Evolutionary conservation across 2,329 filamentous ascomycete species (phyloP), one percentile per base, ranked within the genome.

Genomic region (Incumbomyces delicatus): DNA sequence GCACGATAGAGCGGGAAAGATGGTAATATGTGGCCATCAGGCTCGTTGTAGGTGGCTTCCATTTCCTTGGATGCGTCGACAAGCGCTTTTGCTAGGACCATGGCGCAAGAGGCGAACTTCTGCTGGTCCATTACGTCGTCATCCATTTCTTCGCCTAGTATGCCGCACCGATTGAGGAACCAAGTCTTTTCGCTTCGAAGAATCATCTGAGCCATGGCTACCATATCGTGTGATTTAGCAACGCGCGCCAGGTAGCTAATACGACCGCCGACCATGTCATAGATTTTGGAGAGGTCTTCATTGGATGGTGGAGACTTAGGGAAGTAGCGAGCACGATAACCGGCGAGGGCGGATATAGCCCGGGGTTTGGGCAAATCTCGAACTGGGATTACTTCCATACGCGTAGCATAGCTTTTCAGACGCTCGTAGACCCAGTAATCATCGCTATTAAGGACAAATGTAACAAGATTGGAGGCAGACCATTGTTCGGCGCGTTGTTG

Each of bases 371-470:
- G 79, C 6, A 98, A 71, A 63, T 98, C 92, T 3, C 78, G 75
- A 35, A 98, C 81, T 7, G 87, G 80, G 32, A 94, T 82, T 3
- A 98, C 85, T 60, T 95, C 89, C 87, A 98, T 94, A 38, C 92
- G 80, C 1, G 89, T 95, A 2, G 88, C 87, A 49, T 95, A 83
- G 62, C 87, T 83, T 71, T 95, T 95, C 44, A 98, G 70, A 12
- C 89, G 78, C 64, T 98, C 92, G 59, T 95, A 96, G 0, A 98
- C 85, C 92, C 92, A 98, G 67, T 95, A 98, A 62, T 96, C 92
- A 65, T 98, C 92, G 45, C 82, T 89, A 66, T 95, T 96, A 69
- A 98, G 88, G 30, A 98, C 81, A 49, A 81, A 70, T 1, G 92
- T 96, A 27, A 94, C 86, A 7, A 98, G 75, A 54, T 87, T 90